phyloP scores from a whole-genome alignment of 2,329 filamentous ascomycete species.

The Rutstroemia sydowiana region DNA sequence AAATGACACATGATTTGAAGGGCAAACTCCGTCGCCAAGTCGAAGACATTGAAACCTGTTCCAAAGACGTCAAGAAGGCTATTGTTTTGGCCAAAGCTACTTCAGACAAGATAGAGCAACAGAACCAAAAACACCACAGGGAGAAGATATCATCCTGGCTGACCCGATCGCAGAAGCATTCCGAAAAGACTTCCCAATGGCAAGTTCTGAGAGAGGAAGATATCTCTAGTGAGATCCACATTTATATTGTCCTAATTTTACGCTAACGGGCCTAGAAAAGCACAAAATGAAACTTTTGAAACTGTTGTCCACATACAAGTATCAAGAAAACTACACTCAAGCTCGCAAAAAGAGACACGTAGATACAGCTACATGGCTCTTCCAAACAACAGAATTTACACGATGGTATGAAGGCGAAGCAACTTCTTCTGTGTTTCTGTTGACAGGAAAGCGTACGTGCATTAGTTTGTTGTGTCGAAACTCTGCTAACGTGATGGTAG shows the following conservation, averaged over 20 bases:
- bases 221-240: too few species aligned
- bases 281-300: constrained; percentile 11
- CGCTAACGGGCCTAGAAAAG: background rate
- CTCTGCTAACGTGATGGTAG: constrained; percentile 9
- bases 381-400: constrained; percentile 11
- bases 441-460: constrained; percentile 14
- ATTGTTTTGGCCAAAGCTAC: background rate
- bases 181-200: too few species aligned
- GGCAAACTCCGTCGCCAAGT: constrained; percentile 11
- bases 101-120: too few species aligned
- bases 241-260: too few species aligned
- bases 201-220: too few species aligned
- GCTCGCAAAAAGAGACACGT: constrained; percentile 12
- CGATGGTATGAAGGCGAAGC: constrained; percentile 9
- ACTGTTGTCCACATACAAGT: constrained; percentile 11
- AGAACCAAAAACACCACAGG: too few species aligned
- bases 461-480: background rate
- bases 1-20: too few species aligned
- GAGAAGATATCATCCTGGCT: too few species aligned
- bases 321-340: constrained; percentile 10
- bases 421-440: constrained; percentile 9
- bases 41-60: constrained; percentile 11
- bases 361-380: constrained; percentile 12
- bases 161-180: too few species aligned
- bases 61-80: constrained; percentile 15